Evolutionary conservation across 768 basidiomycete species (phyloP).

Genomic region (Hygrocybe coccinea): DNA sequence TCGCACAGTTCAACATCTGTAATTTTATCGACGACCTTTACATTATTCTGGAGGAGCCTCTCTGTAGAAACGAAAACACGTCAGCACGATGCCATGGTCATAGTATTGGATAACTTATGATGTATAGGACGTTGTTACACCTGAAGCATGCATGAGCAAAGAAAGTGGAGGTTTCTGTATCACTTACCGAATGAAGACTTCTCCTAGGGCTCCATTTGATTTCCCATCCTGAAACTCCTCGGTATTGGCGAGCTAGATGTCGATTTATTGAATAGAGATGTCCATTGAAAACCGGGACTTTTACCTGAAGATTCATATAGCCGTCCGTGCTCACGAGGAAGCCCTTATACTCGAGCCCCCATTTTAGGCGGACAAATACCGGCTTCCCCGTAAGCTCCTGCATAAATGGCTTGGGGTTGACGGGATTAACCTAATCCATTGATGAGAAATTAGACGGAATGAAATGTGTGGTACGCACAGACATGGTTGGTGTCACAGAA

Average conservation of each 20-base stretch:
- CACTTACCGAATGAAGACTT: conserved; percentile 92
- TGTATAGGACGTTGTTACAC: conserved; percentile 95
- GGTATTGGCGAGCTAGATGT: conserved; percentile 88
- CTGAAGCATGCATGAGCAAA: conserved; percentile 35
- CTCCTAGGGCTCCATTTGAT: conserved; percentile 94
- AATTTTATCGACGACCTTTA: background rate
- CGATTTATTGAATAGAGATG: background rate
- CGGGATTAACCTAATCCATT: conserved; percentile 71
- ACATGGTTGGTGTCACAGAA: conserved; percentile 31
- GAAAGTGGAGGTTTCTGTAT: background rate
- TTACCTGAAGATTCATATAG: conserved; percentile 98
- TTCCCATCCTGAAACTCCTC: conserved; percentile 97
- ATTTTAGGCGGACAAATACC: conserved; percentile 92
- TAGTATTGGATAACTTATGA: conserved; percentile 58
- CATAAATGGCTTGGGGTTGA: conserved; percentile 98
- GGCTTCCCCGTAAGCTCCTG: conserved; percentile 98
- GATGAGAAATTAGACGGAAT: conserved; percentile 10
- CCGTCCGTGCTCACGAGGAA: conserved; percentile 98
- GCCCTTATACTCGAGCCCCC: conserved; percentile 99
- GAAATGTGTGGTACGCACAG: conserved; percentile 8
- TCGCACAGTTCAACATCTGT: background rate
- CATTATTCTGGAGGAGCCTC: conserved; percentile 56
- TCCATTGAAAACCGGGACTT: background rate
- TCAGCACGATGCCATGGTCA: conserved; percentile 18
- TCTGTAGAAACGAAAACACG: conserved; percentile 47